Evolutionary conservation across 345 rosid genomes (phyloP).

Genomic region (Isatis tinctoria): DNA sequence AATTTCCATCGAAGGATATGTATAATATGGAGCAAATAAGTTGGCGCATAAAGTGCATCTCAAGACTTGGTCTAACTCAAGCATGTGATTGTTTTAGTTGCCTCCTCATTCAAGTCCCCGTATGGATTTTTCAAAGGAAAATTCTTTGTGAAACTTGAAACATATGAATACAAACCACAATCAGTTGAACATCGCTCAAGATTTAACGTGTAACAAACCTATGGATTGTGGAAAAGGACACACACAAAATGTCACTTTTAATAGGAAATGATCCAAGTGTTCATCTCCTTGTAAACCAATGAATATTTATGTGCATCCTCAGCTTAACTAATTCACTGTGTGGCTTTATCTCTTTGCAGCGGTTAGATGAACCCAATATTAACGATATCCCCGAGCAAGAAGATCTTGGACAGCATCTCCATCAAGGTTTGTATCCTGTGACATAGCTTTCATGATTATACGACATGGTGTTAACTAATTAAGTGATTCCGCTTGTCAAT

Average conservation of each 20-base stretch:
- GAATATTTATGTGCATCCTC: background rate
- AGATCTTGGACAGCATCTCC: conserved; percentile 40
- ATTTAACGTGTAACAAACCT: background rate
- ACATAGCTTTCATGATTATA: background rate
- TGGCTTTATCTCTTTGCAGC: conserved; percentile 40
- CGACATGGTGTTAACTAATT: background rate
- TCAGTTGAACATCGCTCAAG: background rate
- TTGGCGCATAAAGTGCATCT: conserved; percentile 30
- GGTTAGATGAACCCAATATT: conserved; percentile 48
- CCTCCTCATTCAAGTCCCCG: conserved; percentile 7
- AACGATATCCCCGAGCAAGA: conserved; percentile 37
- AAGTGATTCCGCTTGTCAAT: conserved; percentile 5
- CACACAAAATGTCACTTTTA: background rate
- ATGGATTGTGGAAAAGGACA: conserved; percentile 8
- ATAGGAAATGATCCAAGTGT: conserved; percentile 9
- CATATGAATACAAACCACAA: background rate
- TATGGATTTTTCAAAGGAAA: background rate
- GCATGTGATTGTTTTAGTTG: background rate
- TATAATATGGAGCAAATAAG: conserved; percentile 17
- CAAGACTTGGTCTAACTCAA: conserved; percentile 26
- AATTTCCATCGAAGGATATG: background rate
- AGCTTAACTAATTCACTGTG: background rate
- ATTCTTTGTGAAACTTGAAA: conserved; percentile 1
- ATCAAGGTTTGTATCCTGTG: conserved; percentile 59
- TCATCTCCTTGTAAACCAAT: background rate